Evolutionary conservation across 805 yeast species (phyloP), one percentile per base, ranked within the genome.

Genomic region (Pichia membranifaciens): DNA sequence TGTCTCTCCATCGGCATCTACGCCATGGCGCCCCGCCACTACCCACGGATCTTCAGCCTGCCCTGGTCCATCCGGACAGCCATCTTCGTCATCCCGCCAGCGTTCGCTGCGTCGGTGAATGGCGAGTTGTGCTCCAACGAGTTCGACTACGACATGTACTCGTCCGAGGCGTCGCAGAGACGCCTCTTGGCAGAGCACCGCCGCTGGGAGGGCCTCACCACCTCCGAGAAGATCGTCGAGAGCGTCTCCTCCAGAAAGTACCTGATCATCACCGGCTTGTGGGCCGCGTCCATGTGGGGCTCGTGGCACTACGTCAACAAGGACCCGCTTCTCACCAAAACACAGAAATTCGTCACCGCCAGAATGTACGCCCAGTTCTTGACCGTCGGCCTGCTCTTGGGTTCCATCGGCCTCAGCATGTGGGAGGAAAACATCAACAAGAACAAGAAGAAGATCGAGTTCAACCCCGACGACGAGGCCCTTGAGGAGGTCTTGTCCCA

Each of bases 291-390:
- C 3, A 66, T 86, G 70, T 85, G 74, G 55, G 95, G 89, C 1
- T 83, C 95, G 4, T 87, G 91, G 87, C 76, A 67, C 41, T 58
- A 70, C 39, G 87, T 85, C 44, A 81, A 85, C 68, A 77, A 75
- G 56, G 96, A 87, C 63, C 82, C 80, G 53, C 70, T 81, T 61
- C 76, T 87, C 83, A 77, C 87, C 46, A 75, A 73, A 53, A 68
- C 93, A 5, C 95, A 87, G 68, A 87, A 85, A 64, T 78, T 85
- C 42, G 93, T 84, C 31, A 90, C 84, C 62, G 95, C 95, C 29
- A 81, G 95, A 76, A 87, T 87, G 85, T 87, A 87, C 61, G 95
- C 95, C 10, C 95, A 87, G 66, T 86, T 84, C 54, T 67, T 85
- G 46, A 84, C 95, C 1, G 89, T 87, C 45, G 75, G 76, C 10